Evolutionary conservation across 108 stramenopile genomes (phyloP).

Genomic region (Phaeodactylum tricornutum): DNA sequence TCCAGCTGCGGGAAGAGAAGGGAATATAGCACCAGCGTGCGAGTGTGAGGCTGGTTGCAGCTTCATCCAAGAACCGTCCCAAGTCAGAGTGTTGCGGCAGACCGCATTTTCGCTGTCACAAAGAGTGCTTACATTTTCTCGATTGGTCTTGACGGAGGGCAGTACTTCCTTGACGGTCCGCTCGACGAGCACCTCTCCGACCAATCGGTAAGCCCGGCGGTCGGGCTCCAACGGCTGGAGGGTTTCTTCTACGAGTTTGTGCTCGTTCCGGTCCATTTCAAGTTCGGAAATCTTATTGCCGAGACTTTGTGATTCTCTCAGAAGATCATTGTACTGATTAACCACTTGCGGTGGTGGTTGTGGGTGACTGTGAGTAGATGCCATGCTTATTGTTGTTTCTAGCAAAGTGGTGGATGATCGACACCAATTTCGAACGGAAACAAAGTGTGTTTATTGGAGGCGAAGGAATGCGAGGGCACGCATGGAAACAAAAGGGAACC

Average conservation of each 20-base stretch:
- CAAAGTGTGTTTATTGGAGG: too few species aligned
- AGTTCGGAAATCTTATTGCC: constrained; percentile 36
- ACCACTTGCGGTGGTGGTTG: constrained; percentile 4
- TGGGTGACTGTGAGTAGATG: too few species aligned
- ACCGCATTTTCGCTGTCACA: constrained; percentile 7
- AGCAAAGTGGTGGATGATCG: too few species aligned
- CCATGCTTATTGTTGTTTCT: too few species aligned
- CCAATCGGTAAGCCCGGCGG: constrained; percentile 85
- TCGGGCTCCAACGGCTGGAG: constrained; percentile 78
- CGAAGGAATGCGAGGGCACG: too few species aligned
- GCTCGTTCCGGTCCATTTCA: constrained; percentile 48
- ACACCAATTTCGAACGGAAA: too few species aligned
- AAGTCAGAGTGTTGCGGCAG: not conserved
- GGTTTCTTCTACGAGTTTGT: constrained; percentile 83
- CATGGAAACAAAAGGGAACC: too few species aligned
- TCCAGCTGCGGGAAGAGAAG: constrained; percentile 36
- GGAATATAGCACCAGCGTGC: not conserved
- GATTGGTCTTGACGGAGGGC: constrained; percentile 77
- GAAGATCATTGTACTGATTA: constrained; percentile 21
- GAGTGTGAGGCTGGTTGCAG: too few species aligned
- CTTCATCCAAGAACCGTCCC: not conserved
- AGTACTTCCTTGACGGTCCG: constrained; percentile 90
- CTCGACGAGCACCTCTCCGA: constrained; percentile 91
- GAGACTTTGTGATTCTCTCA: constrained; percentile 35
- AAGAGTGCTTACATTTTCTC: constrained; percentile 51